phyloP scores from a whole-genome alignment of 257 asterid species.

The Przewalskia tangutica region DNA sequence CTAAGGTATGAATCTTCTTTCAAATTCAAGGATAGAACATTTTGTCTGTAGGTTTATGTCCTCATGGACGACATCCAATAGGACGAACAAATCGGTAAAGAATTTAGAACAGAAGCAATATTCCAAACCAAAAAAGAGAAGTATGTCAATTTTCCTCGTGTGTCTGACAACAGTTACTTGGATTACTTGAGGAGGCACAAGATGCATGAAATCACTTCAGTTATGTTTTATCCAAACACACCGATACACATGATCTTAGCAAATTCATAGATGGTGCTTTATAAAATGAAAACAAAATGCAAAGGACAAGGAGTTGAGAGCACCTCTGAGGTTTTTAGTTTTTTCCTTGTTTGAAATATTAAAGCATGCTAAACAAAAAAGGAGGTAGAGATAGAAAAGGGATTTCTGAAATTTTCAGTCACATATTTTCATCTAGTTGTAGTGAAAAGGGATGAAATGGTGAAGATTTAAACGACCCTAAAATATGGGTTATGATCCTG shows the following conservation, averaged over 20 bases:
- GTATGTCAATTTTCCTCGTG: background rate
- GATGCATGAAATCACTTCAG: background rate
- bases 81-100: background rate
- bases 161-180: background rate
- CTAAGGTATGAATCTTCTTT: slow-evolving; percentile 23
- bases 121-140: background rate
- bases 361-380: background rate
- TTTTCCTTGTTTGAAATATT: background rate
- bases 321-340: background rate
- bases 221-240: background rate
- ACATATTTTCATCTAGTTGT: background rate
- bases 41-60: background rate
- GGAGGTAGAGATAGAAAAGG: background rate
- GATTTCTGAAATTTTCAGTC: background rate
- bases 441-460: background rate
- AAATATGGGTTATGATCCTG: background rate
- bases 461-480: background rate
- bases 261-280: background rate
- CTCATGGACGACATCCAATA: background rate
- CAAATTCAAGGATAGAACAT: background rate
- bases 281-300: background rate
- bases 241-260: background rate
- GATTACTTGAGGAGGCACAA: background rate
- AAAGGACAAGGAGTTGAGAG: background rate
- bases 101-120: background rate